Evolutionary conservation across 352 stramenopile genomes (phyloP), one percentile per base, ranked within the genome.

Genomic region (Phytophthora hybrid): DNA sequence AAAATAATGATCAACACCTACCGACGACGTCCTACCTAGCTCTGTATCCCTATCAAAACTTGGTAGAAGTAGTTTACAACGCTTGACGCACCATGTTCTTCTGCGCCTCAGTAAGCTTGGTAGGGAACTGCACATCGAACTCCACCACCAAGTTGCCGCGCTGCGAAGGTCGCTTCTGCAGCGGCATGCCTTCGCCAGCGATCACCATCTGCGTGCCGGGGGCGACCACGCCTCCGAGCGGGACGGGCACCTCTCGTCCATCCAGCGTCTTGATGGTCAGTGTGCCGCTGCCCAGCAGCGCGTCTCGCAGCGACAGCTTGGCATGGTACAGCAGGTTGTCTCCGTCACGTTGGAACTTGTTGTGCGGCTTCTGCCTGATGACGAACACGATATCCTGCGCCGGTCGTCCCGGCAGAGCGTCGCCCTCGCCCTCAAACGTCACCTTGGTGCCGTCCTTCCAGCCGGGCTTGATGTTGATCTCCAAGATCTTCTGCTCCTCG

Each of bases 121-220:
- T 88, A 5, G 98, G 98, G 76, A 99, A 99, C 71, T 99, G 94
- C 26, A 99, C 97, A 63, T 99, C 93, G 78, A 99, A 99, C 56
- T 98, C 98, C 46, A 99, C 93, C 65, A 97, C 95, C 13, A 99
- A 78, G 69, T 99, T 97, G 44, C 97, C 97, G 66, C 93, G 97
- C 66, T 92, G 81, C 5, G 67, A 64, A 0, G 88, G 80, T 23
- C 63, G 84, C 64, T 91, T 93, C 71, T 98, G 91, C 58, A 98
- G 74, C 29, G 98, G 97, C 97, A 99, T 99, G 67, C 98, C 98
- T 78, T 99, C 98, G 13, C 95, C 95, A 18, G 87, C 80, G 47
- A 99, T 93, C 64, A 98, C 87, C 69, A 98, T 92, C 10, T 97
- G 91, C 59, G 97, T 94, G 23, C 97, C 94, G 5, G 93, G 95